These are phyloP conservation scores for Scheffersomyces insectosa DNA, from an alignment of 1,139 yeast genomes.

Conservation along the genomic window DNA sequence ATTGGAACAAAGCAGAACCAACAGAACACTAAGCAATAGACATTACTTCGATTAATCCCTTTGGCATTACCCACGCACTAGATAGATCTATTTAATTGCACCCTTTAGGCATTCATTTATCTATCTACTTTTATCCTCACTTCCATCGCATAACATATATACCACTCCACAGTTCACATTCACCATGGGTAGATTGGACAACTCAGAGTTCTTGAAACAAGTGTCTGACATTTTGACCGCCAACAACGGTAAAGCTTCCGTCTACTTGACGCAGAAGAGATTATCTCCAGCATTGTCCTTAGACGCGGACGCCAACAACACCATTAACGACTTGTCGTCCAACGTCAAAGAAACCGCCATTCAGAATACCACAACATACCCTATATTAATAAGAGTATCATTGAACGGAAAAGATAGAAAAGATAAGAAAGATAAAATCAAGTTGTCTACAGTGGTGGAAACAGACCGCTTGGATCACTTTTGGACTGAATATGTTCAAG, in stretches of 20 bases:
- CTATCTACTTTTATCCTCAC: too few relatives aligned
- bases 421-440: constrained; percentile 47
- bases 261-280: constrained; percentile 47
- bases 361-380: constrained; percentile 31
- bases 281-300: constrained; percentile 28
- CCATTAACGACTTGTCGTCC: constrained; percentile 34
- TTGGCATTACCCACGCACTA: too few relatives aligned
- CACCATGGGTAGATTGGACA: constrained; percentile 40
- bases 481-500: constrained; percentile 68
- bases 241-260: constrained; percentile 42
- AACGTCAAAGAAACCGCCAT: constrained; percentile 29
- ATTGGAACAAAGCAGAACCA: too few relatives aligned
- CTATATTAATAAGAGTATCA: constrained; percentile 53
- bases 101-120: too few relatives aligned
- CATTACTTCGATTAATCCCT: too few relatives aligned
- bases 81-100: too few relatives aligned
- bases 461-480: constrained; percentile 58
- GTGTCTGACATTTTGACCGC: constrained; percentile 26
- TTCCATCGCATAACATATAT: too few relatives aligned
- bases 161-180: background rate
- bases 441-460: constrained; percentile 66
- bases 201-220: constrained; percentile 37
- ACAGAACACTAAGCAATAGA: too few relatives aligned
- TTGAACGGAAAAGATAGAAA: constrained; percentile 52
- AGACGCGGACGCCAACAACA: constrained; percentile 7